A percentile compares a stretch with the other conserved stretches of the same genome.
Conservation (phyloP, 2,329 filamentous ascomycete genomes). For the Myriosclerotinia curreyana region DNA sequence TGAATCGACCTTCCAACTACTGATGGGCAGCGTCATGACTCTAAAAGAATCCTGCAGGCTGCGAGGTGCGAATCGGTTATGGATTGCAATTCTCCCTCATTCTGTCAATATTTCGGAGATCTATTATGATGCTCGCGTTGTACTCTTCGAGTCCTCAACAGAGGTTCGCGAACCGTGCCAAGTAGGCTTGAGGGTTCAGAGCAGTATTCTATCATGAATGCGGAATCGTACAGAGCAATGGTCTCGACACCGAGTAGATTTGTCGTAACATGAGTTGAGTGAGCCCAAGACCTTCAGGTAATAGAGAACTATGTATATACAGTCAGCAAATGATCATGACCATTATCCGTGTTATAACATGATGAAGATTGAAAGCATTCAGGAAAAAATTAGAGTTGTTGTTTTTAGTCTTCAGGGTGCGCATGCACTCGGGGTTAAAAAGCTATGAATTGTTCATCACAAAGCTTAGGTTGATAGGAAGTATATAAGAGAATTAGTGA, state of each 20-base stretch:
- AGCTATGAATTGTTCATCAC: slow-evolving; percentile 42
- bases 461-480: slow-evolving; percentile 23
- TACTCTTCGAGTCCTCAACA: neutral
- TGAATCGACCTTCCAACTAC: too few relatives aligned
- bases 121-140: too few relatives aligned
- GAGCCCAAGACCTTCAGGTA: neutral
- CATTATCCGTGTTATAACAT: slow-evolving; percentile 47
- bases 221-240: neutral
- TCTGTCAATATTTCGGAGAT: too few relatives aligned
- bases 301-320: slow-evolving; percentile 46
- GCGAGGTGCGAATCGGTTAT: too few relatives aligned
- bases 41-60: too few relatives aligned
- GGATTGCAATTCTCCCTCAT: too few relatives aligned
- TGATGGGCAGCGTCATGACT: too few relatives aligned
- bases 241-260: neutral
- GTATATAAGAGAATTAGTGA: slow-evolving; percentile 24
- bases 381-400: slow-evolving; percentile 46
- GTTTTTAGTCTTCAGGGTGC: slow-evolving; percentile 42
- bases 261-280: neutral
- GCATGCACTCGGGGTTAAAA: slow-evolving; percentile 42
- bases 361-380: slow-evolving; percentile 31
- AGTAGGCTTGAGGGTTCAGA: neutral
- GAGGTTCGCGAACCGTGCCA: neutral
- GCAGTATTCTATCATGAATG: neutral
- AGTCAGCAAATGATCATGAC: slow-evolving; percentile 48